phyloP scores from a whole-genome alignment of 306 rosid genomes.

The Rubus idaeus region DNA sequence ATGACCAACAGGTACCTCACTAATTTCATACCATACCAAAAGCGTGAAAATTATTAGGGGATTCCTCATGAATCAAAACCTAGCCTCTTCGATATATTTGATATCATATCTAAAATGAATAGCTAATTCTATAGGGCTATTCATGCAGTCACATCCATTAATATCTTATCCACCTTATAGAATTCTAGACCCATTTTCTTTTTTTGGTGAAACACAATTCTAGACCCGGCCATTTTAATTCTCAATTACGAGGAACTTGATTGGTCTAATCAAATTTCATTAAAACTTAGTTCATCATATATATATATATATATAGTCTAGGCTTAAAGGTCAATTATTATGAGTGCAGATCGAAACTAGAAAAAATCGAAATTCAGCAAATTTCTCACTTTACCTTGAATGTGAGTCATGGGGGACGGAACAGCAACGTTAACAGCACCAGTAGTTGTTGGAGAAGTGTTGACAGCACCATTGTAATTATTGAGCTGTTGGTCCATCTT shows the following conservation, averaged over 20 bases:
- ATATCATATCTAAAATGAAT: neutral
- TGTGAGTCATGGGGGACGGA: slow-evolving; percentile 45
- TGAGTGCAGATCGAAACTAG: slow-evolving; percentile 11
- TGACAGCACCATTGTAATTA: slow-evolving; percentile 28
- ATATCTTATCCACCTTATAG: neutral
- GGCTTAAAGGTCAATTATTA: neutral
- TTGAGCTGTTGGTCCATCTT: slow-evolving; percentile 31
- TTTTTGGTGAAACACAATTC: neutral
- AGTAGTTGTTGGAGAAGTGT: slow-evolving; percentile 25
- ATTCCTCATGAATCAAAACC: neutral
- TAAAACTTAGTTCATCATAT: neutral
- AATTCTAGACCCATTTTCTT: neutral
- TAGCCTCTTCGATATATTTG: neutral
- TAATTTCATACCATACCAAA: neutral
- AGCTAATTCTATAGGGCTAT: too few species aligned
- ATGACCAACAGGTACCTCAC: too few species aligned
- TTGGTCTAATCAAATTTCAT: neutral
- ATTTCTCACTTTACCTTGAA: slow-evolving; percentile 48
- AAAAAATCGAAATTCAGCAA: neutral
- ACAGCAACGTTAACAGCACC: slow-evolving; percentile 35
- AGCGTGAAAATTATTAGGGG: neutral
- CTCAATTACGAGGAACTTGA: neutral
- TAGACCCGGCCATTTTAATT: neutral
- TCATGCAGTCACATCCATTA: too few species aligned
- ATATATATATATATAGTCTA: neutral